Percentiles rank a stretch among this genome's conserved stretches.
phyloP scores from a whole-genome alignment of 192 early-diverging fungal genomes.

The Chytriomyces sp. region DNA sequence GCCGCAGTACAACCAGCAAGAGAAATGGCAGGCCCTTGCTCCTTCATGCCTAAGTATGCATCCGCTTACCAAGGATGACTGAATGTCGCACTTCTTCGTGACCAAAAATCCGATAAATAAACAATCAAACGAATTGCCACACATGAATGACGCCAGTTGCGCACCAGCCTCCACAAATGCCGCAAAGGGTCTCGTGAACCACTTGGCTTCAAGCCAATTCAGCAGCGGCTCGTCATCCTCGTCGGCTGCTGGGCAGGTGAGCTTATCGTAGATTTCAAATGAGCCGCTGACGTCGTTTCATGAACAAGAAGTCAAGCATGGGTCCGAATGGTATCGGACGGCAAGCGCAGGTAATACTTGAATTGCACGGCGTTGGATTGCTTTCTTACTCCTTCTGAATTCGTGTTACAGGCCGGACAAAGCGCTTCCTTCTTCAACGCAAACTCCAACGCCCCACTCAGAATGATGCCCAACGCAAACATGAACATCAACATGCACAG shows the following conservation, averaged over 20 bases:
- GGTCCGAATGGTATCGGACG: neutral
- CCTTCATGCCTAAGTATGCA: too few species aligned
- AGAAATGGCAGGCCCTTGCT: too few species aligned
- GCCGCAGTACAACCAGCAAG: too few species aligned
- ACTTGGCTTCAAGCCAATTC: neutral
- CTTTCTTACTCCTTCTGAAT: too few species aligned
- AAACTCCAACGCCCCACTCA: neutral
- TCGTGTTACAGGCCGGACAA: neutral
- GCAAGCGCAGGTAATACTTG: neutral
- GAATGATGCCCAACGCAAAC: neutral
- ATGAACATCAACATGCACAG: neutral
- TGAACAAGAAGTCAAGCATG: neutral
- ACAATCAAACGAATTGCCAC: neutral
- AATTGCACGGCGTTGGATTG: neutral
- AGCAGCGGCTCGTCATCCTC: neutral
- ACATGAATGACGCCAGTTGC: slow-evolving; percentile 15
- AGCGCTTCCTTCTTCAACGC: neutral
- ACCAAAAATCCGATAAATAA: neutral
- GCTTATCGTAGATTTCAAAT: neutral
- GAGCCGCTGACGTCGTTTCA: neutral
- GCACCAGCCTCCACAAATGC: slow-evolving; percentile 19
- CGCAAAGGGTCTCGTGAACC: slow-evolving; percentile 29
- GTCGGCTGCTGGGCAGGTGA: neutral
- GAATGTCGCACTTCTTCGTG: too few species aligned
- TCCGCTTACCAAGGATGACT: too few species aligned